Conservation (phyloP, 768 basidiomycete genomes). For the Pleurotus platypus region DNA sequence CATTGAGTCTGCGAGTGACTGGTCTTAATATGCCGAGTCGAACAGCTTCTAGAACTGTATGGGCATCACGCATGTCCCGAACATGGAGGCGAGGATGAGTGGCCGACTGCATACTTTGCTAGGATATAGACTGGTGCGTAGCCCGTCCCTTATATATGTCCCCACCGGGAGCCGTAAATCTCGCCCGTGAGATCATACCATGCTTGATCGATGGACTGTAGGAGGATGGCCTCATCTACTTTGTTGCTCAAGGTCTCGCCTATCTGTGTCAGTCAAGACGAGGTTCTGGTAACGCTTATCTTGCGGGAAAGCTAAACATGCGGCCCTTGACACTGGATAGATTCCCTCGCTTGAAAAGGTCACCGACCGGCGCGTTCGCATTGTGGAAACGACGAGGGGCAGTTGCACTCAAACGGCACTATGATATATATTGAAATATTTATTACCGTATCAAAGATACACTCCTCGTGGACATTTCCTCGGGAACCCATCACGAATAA, state of each 20-base stretch:
- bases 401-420: neutral
- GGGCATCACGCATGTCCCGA: constrained; percentile 62
- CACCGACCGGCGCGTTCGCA: constrained; percentile 4
- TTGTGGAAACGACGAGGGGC: constrained; percentile 1
- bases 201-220: neutral
- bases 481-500: constrained; percentile 4
- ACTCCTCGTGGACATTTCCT: neutral
- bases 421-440: neutral
- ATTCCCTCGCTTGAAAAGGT: constrained; percentile 8
- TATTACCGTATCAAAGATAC: constrained; percentile 1
- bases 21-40: constrained; percentile 49
- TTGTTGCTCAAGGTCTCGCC: neutral
- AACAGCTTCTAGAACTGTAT: constrained; percentile 63
- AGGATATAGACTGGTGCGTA: constrained; percentile 6
- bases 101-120: constrained; percentile 47
- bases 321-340: neutral
- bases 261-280: constrained; percentile 4
- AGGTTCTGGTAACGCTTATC: constrained; percentile 4
- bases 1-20: constrained; percentile 56
- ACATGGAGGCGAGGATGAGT: constrained; percentile 66
- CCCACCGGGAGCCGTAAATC: constrained; percentile 14
- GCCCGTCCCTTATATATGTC: constrained; percentile 18
- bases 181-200: constrained; percentile 21
- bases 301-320: constrained; percentile 4
- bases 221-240: constrained; percentile 1